Evolutionary conservation across 2,329 filamentous ascomycete species (phyloP).

Genomic region (Colletotrichum sp.): DNA sequence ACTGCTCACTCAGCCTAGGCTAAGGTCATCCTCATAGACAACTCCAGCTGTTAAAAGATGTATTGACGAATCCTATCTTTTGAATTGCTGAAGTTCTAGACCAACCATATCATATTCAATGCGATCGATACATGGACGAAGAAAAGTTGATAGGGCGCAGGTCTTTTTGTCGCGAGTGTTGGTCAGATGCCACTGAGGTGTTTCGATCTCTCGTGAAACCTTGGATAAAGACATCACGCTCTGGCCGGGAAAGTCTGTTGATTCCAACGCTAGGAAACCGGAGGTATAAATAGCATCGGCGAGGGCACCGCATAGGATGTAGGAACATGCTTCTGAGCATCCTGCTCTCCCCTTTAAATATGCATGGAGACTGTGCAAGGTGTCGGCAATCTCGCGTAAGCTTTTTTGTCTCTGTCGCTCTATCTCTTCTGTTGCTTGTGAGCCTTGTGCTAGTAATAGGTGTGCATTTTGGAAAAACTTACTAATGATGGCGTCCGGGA

Average conservation of each 20-base stretch:
- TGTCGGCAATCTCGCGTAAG: not conserved
- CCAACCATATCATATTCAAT: no score
- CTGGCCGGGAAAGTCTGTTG: not conserved
- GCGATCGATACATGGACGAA: no score
- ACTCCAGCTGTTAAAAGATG: no score
- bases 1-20: no score
- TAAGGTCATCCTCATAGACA: no score
- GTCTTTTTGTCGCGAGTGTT: no score
- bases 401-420: not conserved
- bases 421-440: not conserved
- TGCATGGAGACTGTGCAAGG: not conserved
- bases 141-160: no score
- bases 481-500: not conserved
- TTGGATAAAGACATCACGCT: not conserved
- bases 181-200: not conserved
- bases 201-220: not conserved
- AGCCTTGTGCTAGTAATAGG: not conserved
- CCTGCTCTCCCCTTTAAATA: not conserved
- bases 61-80: no score
- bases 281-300: not conserved
- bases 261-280: not conserved
- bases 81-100: no score
- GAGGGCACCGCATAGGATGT: not conserved
- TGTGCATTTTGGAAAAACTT: not conserved
- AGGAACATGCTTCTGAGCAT: not conserved